Conservation (phyloP, 352 stramenopile genomes). For the Phytophthora niederhauseri region DNA sequence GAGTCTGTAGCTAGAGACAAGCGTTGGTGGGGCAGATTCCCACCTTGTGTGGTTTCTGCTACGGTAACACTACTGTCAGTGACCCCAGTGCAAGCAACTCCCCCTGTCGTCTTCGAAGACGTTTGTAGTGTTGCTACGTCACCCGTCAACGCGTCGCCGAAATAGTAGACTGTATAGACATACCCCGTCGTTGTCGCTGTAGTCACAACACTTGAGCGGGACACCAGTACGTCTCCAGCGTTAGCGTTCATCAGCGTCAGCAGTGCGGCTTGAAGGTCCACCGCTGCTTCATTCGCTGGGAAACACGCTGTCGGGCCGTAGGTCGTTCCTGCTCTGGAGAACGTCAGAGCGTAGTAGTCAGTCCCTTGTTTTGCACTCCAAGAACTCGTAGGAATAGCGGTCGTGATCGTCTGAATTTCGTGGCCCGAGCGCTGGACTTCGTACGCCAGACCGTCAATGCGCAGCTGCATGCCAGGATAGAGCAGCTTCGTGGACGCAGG, state of each 20-base stretch:
- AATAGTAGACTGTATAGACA: slow-evolving; percentile 94
- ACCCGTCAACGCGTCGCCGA: slow-evolving; percentile 78
- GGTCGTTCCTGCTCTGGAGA: slow-evolving; percentile 42
- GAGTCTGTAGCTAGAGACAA: slow-evolving; percentile 85
- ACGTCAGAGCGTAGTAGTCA: slow-evolving; percentile 44
- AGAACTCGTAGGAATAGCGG: slow-evolving; percentile 36
- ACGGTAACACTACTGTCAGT: slow-evolving; percentile 35
- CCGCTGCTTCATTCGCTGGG: slow-evolving; percentile 37
- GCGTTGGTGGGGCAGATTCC: slow-evolving; percentile 77
- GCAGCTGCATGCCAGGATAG: slow-evolving; percentile 85
- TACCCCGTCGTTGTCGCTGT: slow-evolving; percentile 60
- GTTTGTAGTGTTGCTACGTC: slow-evolving; percentile 69
- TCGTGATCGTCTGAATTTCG: slow-evolving; percentile 88
- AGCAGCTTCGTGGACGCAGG: slow-evolving; percentile 55
- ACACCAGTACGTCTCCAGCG: slow-evolving; percentile 58
- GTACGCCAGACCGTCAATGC: slow-evolving; percentile 91
- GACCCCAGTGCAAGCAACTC: slow-evolving; percentile 33
- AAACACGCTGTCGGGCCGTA: slow-evolving; percentile 49
- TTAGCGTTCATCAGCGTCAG: slow-evolving; percentile 32
- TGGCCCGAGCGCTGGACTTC: slow-evolving; percentile 86
- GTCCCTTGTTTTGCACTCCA: slow-evolving; percentile 28
- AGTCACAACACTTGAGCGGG: slow-evolving; percentile 44
- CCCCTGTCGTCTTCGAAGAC: neutral
- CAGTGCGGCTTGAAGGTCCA: slow-evolving; percentile 19
- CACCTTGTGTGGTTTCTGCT: slow-evolving; percentile 74